Evolutionary conservation across 805 yeast genomes (phyloP), one percentile per base, ranked within the genome.

Genomic region (Blastobotrys attinorum): DNA sequence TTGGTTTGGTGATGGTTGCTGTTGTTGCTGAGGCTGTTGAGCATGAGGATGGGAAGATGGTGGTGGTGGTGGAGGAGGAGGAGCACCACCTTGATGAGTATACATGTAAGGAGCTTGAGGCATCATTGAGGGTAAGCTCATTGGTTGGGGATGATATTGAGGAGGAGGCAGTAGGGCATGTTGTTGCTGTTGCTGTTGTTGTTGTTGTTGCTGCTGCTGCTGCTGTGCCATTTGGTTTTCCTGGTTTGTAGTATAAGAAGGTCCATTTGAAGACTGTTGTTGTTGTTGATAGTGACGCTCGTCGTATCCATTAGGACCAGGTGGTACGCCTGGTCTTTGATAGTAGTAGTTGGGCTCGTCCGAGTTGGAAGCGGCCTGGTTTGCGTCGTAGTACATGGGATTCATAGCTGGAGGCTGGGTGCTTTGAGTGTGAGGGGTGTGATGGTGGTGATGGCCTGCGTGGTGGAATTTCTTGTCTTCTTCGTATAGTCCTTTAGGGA

Each of bases 1-100:
- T 22, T 42, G 49, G 22, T n/a, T 23, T 8, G 36, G 45, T 22
- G 31, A 33, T 18, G 39, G 39, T 11, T 15, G 33, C 36, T 18
- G 40, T 13, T 37, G 45, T 20, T 36, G 43, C 35, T 39, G n/a
- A 3, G 25, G 13, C 6, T 23, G 22, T 21, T 20, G 38, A 10
- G 23, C 17, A 18, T 35, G 43, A 17, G 22, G 18, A 22, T 37
- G 21, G n/a, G 42, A 27, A 34, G 44, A 27, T 44, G 43, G 7
- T 44, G 31, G 31, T 46, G 23, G 27, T 15, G 22, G 38, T 35
- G 15, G 15, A 6, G 16, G 38, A 33, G 33, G 33, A 31, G 13
- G 16, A 17, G 33, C 33, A 31, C 17, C 17, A 15, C 16, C 33
- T n/a, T 31, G 13, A 15, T 32, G 21, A 22, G 36, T 15, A n/a